Evolutionary conservation across 2,329 filamentous ascomycete species (phyloP).

Genomic region (Magnaporthiopsis rhizophila): DNA sequence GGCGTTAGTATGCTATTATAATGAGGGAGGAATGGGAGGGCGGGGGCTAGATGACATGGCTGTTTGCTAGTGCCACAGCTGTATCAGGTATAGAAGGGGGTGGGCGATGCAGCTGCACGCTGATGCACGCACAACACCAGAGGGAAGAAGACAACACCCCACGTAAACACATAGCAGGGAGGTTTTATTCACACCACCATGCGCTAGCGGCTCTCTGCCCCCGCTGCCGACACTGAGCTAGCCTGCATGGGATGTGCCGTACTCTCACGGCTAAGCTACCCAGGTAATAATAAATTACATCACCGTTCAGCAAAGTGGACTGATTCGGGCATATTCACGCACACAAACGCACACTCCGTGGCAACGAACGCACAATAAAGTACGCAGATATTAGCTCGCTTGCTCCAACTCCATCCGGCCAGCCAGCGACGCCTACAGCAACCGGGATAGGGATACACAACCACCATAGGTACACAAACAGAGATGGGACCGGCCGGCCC

Average conservation of each 20-base stretch:
- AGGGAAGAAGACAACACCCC: too few relatives aligned
- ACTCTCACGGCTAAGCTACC: too few relatives aligned
- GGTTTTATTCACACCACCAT: neutral
- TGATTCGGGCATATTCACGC: neutral
- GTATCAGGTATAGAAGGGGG: neutral
- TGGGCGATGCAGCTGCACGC: too few relatives aligned
- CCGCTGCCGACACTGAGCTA: neutral
- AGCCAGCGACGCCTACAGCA: too few relatives aligned
- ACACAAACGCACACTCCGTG: too few relatives aligned
- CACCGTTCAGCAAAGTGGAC: neutral
- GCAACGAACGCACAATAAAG: too few relatives aligned
- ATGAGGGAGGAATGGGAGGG: neutral
- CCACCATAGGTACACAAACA: too few relatives aligned
- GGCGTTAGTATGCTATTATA: neutral
- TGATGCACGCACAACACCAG: neutral
- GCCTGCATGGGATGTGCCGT: neutral
- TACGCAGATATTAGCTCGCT: neutral
- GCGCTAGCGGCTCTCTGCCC: too few relatives aligned
- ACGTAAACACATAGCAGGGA: neutral
- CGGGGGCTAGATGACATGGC: too few relatives aligned
- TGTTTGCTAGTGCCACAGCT: neutral
- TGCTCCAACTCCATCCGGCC: neutral
- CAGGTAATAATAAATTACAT: neutral
- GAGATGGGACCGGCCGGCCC: too few relatives aligned
- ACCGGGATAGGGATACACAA: too few relatives aligned